Conservation (phyloP, 1,139 yeast genomes). For the Diutina rugosa region DNA sequence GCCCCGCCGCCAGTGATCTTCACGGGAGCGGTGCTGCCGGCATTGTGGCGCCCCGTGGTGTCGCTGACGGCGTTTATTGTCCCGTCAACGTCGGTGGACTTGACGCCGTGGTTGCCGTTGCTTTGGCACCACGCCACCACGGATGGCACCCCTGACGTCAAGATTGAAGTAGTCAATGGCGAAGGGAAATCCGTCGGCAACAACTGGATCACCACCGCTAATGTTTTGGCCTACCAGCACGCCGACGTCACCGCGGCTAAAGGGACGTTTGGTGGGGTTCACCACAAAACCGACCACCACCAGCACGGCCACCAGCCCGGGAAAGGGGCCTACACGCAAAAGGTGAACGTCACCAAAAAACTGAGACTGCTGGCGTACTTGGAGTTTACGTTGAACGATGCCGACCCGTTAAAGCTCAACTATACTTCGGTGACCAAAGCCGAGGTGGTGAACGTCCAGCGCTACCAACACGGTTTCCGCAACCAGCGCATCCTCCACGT, state of each 20-base stretch:
- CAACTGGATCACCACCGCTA: constrained; percentile 66
- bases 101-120: constrained; percentile 7
- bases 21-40: constrained; percentile 8
- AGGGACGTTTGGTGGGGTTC: constrained; percentile 25
- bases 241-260: constrained; percentile 18
- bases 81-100: constrained; percentile 11
- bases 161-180: constrained; percentile 48
- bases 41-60: constrained; percentile 61
- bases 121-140: constrained; percentile 11
- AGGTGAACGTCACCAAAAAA: constrained; percentile 18
- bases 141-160: constrained; percentile 10
- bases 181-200: constrained; percentile 36
- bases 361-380: constrained; percentile 19
- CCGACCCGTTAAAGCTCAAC: constrained; percentile 8
- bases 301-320: constrained; percentile 10
- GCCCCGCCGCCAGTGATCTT: constrained; percentile 27
- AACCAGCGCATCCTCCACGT: constrained; percentile 12
- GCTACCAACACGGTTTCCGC: neutral
- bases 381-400: constrained; percentile 21
- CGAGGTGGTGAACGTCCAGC: neutral
- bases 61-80: constrained; percentile 63
- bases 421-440: neutral
- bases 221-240: constrained; percentile 49
- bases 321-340: constrained; percentile 25
- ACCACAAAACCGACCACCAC: constrained; percentile 9